phyloP scores from a whole-genome alignment of 2,329 filamentous ascomycete species.

The Sclerotinia nivalis region DNA sequence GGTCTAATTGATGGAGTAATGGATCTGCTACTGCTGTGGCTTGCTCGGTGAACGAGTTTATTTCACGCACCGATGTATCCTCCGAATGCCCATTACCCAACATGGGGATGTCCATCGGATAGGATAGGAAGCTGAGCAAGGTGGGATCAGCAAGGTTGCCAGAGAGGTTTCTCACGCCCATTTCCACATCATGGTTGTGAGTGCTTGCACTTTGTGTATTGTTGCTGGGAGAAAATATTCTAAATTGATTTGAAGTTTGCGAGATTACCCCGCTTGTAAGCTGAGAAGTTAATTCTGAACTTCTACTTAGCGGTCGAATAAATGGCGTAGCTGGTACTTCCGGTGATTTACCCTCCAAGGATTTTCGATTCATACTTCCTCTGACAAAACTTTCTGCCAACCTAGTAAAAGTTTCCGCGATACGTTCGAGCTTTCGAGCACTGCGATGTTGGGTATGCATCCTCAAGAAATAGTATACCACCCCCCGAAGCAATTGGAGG shows the following conservation, averaged over 20 bases:
- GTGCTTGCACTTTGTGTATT: background rate
- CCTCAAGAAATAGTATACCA: conserved; percentile 26
- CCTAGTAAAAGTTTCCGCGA: conserved; percentile 24
- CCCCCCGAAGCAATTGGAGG: conserved; percentile 21
- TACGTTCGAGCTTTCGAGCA: conserved; percentile 24
- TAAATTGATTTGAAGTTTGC: background rate
- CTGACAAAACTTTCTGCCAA: conserved; percentile 25
- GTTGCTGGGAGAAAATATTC: background rate
- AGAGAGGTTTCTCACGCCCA: background rate
- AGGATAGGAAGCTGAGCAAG: conserved; percentile 10
- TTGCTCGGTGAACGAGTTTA: background rate
- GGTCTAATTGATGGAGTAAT: conserved; percentile 10
- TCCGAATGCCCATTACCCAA: background rate
- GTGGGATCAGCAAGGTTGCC: background rate
- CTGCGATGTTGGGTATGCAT: conserved; percentile 26
- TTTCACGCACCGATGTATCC: background rate
- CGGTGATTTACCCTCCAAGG: background rate
- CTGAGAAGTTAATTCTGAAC: background rate
- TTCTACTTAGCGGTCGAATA: background rate
- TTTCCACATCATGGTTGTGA: background rate
- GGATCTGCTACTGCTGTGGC: background rate
- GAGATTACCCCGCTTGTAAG: background rate
- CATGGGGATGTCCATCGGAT: conserved; percentile 20
- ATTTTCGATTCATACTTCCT: conserved; percentile 16
- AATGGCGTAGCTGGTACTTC: background rate